phyloP scores from a whole-genome alignment of 345 rosid species.

The Rhodamnia argentea region DNA sequence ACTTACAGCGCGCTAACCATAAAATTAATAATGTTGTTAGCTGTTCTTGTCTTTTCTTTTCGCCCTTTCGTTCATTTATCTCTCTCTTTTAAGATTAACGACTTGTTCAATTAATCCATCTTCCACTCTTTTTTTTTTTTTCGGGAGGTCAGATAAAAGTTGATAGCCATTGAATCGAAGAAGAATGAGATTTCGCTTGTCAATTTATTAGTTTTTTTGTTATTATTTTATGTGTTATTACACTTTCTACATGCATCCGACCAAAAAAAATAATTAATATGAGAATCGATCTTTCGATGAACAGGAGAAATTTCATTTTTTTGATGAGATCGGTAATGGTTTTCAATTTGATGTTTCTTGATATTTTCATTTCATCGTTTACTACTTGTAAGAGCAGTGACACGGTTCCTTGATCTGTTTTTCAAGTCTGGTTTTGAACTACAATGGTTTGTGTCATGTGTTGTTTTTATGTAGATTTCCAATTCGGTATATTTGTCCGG shows the following conservation, averaged over 20 bases:
- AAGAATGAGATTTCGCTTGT: neutral
- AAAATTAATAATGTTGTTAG: neutral
- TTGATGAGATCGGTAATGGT: neutral
- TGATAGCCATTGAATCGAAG: neutral
- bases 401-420: too few relatives aligned
- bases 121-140: neutral
- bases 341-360: neutral
- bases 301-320: rapidly evolving
- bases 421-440: too few relatives aligned
- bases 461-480: too few relatives aligned
- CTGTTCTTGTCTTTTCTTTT: neutral
- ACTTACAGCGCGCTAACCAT: neutral
- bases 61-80: neutral
- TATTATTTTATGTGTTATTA: neutral
- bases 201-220: neutral
- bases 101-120: neutral
- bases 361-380: neutral
- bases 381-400: too few relatives aligned
- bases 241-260: neutral
- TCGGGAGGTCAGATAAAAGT: neutral
- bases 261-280: neutral
- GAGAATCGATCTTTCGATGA: rapidly evolving
- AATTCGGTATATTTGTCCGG: too few relatives aligned
- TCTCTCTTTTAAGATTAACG: neutral
- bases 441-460: too few relatives aligned